Evolutionary conservation across 83 land plant genomes (phyloP), one percentile per base, ranked within the genome.

Genomic region (Picea abies): DNA sequence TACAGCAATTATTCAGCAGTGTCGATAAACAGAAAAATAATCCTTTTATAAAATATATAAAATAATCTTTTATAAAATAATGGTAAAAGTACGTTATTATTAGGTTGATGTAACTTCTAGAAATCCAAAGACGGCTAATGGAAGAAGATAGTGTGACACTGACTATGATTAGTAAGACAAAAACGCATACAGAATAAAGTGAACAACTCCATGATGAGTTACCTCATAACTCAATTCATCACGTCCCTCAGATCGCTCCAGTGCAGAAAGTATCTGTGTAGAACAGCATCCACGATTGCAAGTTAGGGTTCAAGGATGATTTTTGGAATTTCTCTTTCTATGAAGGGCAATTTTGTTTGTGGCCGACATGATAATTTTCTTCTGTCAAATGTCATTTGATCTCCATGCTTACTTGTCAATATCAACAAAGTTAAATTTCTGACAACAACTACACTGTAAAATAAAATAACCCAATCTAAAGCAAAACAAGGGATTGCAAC

Each of bases 191-290:
- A 71, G 41, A 71, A 37, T 22, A 39, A 71, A 39, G 9, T 37
- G 76, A 56, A n/a, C 23, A 75, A 75, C 78, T 75, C 60, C n/a
- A 22, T 3, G 10, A 47, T 10, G 15, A 73, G 78, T 7, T 47
- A 75, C 60, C 78, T 49, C 56, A 49, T 47, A 75, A 75, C 26
- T 47, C n/a, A 75, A 75, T 22, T 75, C 78, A 75, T 75, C 60
- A n/a, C n/a, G 60, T 20, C 78, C 23, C 26, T 47, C 52, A n/a
- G 29, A 47, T 25, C 78, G 56, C 78, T 75, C 26, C 60, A 75
- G 49, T 75, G 60, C 78, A n/a, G 60, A 22, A 75, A 75, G 56
- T 68, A 47, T 75, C 78, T 75, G 60, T 47, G 29, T 47, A 75
- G 9, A 75, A 75, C 23, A 25, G 14, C 60, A 75, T 56, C 78